phyloP scores from a whole-genome alignment of 2,329 filamentous ascomycete species.

The Beauveria asiatica region DNA sequence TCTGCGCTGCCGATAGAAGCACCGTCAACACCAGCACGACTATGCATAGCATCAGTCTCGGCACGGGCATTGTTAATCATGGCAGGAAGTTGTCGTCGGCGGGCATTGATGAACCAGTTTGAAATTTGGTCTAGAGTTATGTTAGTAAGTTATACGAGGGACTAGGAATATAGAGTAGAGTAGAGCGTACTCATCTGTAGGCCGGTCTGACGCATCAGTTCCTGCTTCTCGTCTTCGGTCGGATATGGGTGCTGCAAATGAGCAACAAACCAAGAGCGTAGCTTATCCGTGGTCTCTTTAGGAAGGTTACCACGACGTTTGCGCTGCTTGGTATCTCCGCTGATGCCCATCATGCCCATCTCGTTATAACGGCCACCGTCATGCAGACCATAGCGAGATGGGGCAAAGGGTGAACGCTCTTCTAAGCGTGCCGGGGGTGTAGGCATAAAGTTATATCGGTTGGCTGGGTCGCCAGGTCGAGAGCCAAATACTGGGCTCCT shows the following conservation, averaged over 20 bases:
- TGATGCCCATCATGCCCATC: constrained; percentile 26
- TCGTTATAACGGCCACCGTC: constrained; percentile 34
- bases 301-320: constrained; percentile 77
- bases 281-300: constrained; percentile 78
- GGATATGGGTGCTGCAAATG: constrained; percentile 78
- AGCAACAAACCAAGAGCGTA: constrained; percentile 71
- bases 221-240: constrained; percentile 79
- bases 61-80: constrained; percentile 50
- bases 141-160: constrained; percentile 13
- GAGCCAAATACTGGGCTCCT: constrained; percentile 22
- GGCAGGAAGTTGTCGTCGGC: constrained; percentile 54
- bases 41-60: constrained; percentile 40
- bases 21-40: constrained; percentile 16
- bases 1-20: constrained; percentile 1
- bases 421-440: constrained; percentile 33
- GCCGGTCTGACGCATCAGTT: constrained; percentile 66
- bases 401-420: constrained; percentile 36
- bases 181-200: constrained; percentile 64
- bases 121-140: constrained; percentile 53
- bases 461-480: constrained; percentile 29
- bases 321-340: constrained; percentile 41
- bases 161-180: neutral
- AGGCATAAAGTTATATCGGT: constrained; percentile 37
- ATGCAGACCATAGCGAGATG: constrained; percentile 30
- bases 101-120: constrained; percentile 76